A percentile compares a stretch with the other conserved stretches of the same genome.
phyloP scores from a whole-genome alignment of 169 alveolate genomes.

The Plasmodium relictum region DNA sequence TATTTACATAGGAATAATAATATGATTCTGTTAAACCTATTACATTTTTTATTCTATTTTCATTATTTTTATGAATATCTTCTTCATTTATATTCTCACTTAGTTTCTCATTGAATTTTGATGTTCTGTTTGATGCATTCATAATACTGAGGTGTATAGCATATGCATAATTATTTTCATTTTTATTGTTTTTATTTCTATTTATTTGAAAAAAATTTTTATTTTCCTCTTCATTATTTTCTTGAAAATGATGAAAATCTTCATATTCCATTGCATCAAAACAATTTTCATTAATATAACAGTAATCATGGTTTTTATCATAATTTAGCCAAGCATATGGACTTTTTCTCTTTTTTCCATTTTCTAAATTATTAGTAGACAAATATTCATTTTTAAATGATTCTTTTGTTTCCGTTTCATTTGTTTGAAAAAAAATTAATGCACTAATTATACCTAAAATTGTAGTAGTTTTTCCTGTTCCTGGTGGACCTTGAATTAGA shows the following conservation, averaged over 20 bases:
- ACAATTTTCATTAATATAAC: constrained; percentile 57
- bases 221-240: constrained; percentile 10
- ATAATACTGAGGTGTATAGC: constrained; percentile 68
- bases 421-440: constrained; percentile 77
- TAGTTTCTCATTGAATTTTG: constrained; percentile 6
- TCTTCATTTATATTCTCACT: constrained; percentile 15
- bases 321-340: constrained; percentile 52
- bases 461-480: constrained; percentile 99
- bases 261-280: constrained; percentile 73
- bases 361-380: not conserved
- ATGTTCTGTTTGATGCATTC: constrained; percentile 43
- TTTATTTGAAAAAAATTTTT: constrained; percentile 20
- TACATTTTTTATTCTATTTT: constrained; percentile 47
- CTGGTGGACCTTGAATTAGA: constrained; percentile 98
- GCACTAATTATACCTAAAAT: constrained; percentile 94
- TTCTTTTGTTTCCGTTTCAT: constrained; percentile 3
- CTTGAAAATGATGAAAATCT: constrained; percentile 35
- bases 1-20: constrained; percentile 46
- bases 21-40: constrained; percentile 29
- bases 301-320: constrained; percentile 38
- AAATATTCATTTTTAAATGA: not conserved
- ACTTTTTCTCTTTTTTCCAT: constrained; percentile 26
- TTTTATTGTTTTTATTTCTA: constrained; percentile 18
- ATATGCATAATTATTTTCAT: constrained; percentile 45
- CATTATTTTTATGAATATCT: constrained; percentile 45